Conservation (phyloP, 352 stramenopile species). For the Globisporangium irregulare region DNA sequence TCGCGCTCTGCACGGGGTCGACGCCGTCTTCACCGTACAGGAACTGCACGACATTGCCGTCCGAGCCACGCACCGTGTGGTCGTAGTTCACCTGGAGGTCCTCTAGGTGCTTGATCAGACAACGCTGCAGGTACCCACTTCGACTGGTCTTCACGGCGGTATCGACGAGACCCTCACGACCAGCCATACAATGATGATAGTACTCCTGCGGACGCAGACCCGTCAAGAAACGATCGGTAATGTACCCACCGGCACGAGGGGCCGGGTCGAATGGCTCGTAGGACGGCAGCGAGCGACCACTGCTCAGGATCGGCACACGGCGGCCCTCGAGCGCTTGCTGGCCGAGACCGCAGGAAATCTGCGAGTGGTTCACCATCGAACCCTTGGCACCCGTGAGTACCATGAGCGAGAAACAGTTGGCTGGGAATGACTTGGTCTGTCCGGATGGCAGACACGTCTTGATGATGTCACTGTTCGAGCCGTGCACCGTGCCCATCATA, state of each 20-base stretch:
- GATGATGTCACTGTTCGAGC: constrained; percentile 97
- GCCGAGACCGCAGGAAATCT: constrained; percentile 98
- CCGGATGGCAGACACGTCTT: constrained; percentile 98
- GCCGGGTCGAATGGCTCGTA: constrained; percentile 98
- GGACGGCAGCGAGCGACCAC: constrained; percentile 96
- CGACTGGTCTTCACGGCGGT: constrained; percentile 99
- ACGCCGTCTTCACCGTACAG: constrained; percentile 99
- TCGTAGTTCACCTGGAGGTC: constrained; percentile 98
- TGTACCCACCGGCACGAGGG: constrained; percentile 98
- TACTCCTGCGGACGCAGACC: constrained; percentile 97
- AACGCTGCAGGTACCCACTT: constrained; percentile 99
- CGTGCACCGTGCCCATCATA: constrained; percentile 89
- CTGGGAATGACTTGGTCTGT: constrained; percentile 96
- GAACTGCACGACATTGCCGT: constrained; percentile 98
- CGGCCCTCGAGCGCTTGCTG: constrained; percentile 99
- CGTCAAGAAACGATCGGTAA: constrained; percentile 99
- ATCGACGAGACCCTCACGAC: constrained; percentile 97
- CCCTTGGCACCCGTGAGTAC: constrained; percentile 99
- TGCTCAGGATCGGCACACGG: constrained; percentile 97
- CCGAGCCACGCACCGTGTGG: constrained; percentile 97
- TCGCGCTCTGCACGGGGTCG: constrained; percentile 95
- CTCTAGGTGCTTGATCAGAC: constrained; percentile 99
- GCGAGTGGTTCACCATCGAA: constrained; percentile 99
- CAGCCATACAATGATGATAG: constrained; percentile 99
- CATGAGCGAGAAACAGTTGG: constrained; percentile 99